phyloP scores from a whole-genome alignment of 257 asterid species.

The Solanum pimpinellifolium region DNA sequence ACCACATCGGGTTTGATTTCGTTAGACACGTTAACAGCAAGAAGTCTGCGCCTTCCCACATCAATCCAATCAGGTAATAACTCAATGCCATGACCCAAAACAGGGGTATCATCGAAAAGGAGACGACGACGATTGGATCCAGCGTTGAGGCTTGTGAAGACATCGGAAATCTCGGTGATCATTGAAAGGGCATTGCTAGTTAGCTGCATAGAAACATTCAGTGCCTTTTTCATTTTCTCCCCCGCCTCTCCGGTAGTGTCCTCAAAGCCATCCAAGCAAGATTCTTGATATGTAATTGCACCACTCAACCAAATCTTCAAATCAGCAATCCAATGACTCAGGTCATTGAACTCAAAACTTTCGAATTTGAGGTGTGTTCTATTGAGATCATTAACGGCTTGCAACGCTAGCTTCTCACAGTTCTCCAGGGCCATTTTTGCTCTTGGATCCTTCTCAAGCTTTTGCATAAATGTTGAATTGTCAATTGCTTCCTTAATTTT shows the following conservation, averaged over 20 bases:
- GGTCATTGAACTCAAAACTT: slow-evolving; percentile 32
- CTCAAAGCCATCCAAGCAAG: slow-evolving; percentile 70
- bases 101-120: slow-evolving; percentile 7
- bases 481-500: slow-evolving; percentile 18
- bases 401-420: slow-evolving; percentile 41
- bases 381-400: slow-evolving; percentile 42
- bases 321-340: slow-evolving; percentile 35
- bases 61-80: slow-evolving; percentile 5
- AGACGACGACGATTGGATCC: slow-evolving; percentile 44
- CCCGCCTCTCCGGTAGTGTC: slow-evolving; percentile 42
- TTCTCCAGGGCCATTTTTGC: slow-evolving; percentile 37
- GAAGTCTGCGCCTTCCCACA: slow-evolving; percentile 20
- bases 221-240: slow-evolving; percentile 32
- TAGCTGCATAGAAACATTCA: slow-evolving; percentile 42
- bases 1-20: slow-evolving; percentile 21
- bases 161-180: slow-evolving; percentile 56
- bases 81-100: slow-evolving; percentile 16
- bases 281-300: slow-evolving; percentile 70
- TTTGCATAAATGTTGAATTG: slow-evolving; percentile 28
- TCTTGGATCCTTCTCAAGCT: slow-evolving; percentile 30
- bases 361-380: slow-evolving; percentile 32
- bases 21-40: background rate
- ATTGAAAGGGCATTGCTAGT: slow-evolving; percentile 82
- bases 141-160: slow-evolving; percentile 25
- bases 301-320: slow-evolving; percentile 75